Percentiles rank a stretch among this genome's conserved stretches.
Conservation (phyloP, 257 asterid species). For the Scutellaria baicalensis region DNA sequence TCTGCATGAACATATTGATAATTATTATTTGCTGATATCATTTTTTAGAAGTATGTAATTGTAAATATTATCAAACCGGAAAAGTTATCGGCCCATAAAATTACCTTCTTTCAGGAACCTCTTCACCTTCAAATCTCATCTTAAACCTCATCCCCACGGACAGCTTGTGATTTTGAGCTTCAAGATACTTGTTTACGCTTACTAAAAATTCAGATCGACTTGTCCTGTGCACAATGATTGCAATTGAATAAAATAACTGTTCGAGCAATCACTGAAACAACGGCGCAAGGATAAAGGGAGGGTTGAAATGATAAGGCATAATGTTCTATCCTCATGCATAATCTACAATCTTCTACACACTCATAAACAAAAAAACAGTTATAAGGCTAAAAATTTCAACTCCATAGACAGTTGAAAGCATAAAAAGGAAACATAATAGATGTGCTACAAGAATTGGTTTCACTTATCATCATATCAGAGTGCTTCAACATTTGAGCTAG, state of each 20-base stretch:
- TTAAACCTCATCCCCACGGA: constrained; percentile 96
- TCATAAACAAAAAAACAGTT: not conserved
- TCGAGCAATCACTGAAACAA: not conserved
- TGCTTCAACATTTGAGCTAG: not conserved
- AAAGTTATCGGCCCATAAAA: not conserved
- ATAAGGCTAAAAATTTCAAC: not conserved
- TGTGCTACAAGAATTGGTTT: not conserved
- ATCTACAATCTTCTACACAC: not conserved
- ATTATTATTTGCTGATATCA: not conserved
- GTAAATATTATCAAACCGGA: not conserved
- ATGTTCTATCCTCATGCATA: not conserved
- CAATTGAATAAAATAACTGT: not conserved
- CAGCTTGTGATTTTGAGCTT: constrained; percentile 77
- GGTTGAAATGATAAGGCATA: not conserved
- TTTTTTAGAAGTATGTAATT: not conserved
- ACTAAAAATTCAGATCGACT: constrained; percentile 91
- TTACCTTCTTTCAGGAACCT: constrained; percentile 97
- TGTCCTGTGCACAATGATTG: constrained; percentile 48
- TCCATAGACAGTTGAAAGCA: not conserved
- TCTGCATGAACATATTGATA: constrained; percentile 39
- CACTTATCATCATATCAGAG: not conserved
- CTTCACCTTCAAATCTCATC: constrained; percentile 99
- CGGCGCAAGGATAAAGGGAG: not conserved
- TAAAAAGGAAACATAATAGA: not conserved
- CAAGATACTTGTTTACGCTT: constrained; percentile 83